A percentile compares a stretch with the other conserved stretches of the same genome.
Conservation (phyloP, 1,284 basidiomycete genomes). For the Leccinum angustisporum region DNA sequence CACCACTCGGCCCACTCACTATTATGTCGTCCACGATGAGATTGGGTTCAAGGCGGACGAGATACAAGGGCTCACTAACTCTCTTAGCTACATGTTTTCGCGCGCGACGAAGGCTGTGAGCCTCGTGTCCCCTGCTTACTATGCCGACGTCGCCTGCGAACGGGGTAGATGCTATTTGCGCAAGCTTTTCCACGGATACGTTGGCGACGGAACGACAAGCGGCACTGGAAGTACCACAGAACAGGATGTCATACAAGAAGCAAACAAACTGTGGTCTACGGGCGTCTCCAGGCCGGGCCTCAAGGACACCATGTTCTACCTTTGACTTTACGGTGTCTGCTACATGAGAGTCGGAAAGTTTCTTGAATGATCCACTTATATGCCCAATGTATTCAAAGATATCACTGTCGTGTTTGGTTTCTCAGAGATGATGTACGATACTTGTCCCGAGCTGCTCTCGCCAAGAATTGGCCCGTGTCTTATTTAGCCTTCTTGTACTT, state of each 20-base stretch:
- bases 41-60: conserved; percentile 67
- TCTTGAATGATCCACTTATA: background rate
- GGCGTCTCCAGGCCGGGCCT: conserved; percentile 52
- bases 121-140: conserved; percentile 74
- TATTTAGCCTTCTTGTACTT: background rate
- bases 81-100: conserved; percentile 74
- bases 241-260: conserved; percentile 55
- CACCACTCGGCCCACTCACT: conserved; percentile 74
- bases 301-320: conserved; percentile 75
- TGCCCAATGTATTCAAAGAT: background rate
- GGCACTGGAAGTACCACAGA: conserved; percentile 34
- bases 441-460: background rate
- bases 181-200: conserved; percentile 59
- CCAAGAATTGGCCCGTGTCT: background rate
- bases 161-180: conserved; percentile 76
- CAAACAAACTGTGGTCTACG: conserved; percentile 50
- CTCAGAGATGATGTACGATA: background rate
- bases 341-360: background rate
- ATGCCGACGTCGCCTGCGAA: conserved; percentile 77
- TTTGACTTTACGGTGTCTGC: conserved; percentile 39
- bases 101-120: conserved; percentile 81
- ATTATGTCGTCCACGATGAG: conserved; percentile 75
- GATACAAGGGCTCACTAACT: conserved; percentile 62
- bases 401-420: conserved; percentile 1
- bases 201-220: conserved; percentile 30